phyloP scores from a whole-genome alignment of 768 basidiomycete species.

The Auricularia sp. region DNA sequence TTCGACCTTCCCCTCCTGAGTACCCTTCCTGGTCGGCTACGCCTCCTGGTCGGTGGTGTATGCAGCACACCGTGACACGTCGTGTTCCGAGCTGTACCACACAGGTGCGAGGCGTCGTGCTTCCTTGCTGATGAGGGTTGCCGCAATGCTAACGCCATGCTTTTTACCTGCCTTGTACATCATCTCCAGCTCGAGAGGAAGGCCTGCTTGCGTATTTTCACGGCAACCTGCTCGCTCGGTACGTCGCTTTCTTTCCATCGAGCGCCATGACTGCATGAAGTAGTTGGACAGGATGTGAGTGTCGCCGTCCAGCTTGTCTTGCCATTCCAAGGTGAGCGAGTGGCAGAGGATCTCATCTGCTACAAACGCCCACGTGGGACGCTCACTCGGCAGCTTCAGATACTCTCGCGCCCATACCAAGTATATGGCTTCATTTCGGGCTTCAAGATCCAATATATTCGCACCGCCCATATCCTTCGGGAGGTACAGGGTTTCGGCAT shows the following conservation, averaged over 20 bases:
- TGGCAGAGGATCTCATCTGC: background rate
- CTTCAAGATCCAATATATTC: background rate
- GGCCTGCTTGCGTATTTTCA: background rate
- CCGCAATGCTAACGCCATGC: background rate
- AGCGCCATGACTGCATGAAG: background rate
- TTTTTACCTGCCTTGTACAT: background rate
- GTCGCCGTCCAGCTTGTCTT: background rate
- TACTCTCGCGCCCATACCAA: background rate
- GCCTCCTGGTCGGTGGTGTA: too few relatives aligned
- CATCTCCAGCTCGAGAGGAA: background rate
- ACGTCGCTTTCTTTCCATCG: background rate
- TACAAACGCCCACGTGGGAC: background rate
- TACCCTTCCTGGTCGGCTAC: too few relatives aligned
- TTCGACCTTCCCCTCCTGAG: too few relatives aligned
- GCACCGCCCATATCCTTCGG: background rate
- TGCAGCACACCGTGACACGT: too few relatives aligned
- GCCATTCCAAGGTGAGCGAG: background rate
- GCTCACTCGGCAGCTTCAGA: background rate
- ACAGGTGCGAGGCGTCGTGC: background rate
- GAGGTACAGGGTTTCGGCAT: background rate
- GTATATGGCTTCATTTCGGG: background rate
- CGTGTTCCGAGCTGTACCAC: background rate
- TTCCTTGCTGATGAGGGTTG: background rate
- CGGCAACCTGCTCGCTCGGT: too few relatives aligned
- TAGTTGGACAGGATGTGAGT: background rate